Evolutionary conservation across 140 eudicot species (phyloP), one percentile per base, ranked within the genome.

Genomic region (Erigeron philadelphicus): DNA sequence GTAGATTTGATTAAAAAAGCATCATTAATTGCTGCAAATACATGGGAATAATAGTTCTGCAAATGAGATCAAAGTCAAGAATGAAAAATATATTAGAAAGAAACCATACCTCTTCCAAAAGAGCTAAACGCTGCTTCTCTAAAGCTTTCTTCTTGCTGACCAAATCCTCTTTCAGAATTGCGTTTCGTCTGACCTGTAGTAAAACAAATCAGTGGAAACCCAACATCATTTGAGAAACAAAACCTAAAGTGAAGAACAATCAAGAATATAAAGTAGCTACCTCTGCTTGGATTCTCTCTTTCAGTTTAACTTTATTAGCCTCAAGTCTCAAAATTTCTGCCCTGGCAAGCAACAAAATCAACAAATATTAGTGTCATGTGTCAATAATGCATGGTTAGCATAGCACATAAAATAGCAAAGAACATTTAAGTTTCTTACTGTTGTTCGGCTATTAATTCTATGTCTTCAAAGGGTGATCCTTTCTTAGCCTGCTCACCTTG

Each of bases 251-350:
- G 15, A 55, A 38, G 17, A 41, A 46, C 21, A 9, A 65, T 38
- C 1, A 57, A 58, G 7, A 67, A 55, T 47, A 55, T 13, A 38
- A 68, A 64, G 35, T 46, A 31, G 48, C 55, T 78, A 93, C 98
- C 96, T 89, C 95, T 66, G 75, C 78, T 16, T 79, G 79, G 49
- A 85, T 72, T 79, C 73, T 78, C 62, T 73, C 80, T 79, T 81
- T 75, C 58, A 83, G 68, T 71, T 81, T 84, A 56, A 72, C 44
- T 82, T 82, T 86, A 9, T 46, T 64, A 46, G 66, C 81, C 79
- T 86, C 96, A 61, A 92, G 90, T 79, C 82, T 89, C 76, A 77
- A 79, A 61, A 86, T 81, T 73, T 88, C 93, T 73, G 81, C 84
- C 83, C 98, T 93, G 52, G 16, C 0, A 40, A 68, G 13, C 46